Evolutionary conservation across 768 basidiomycete species (phyloP), one percentile per base, ranked within the genome.

Genomic region (Pleurotus pulmonarius): DNA sequence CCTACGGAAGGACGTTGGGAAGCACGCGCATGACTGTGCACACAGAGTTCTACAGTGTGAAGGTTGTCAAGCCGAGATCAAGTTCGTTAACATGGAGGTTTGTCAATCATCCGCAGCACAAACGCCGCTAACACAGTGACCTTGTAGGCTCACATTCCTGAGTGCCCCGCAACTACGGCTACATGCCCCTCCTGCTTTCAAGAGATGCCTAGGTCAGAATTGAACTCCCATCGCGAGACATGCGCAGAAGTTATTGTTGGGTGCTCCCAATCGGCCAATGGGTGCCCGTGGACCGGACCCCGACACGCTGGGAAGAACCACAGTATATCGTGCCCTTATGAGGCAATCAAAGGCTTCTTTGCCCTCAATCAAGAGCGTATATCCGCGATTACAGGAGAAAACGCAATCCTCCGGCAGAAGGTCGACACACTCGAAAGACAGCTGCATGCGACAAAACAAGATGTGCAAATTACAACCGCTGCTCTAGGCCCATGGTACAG

Each of bases 401-500:
- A 93, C 63, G 70, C 78, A 15, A 56, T 83, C 7, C 76, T 94
- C 15, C 80, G 82, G 24, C 76, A 79, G 59, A 78, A 79, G 29
- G 71, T 90, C 7, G 79, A 82, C 11, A 74, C 76, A 0, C 69
- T 90, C 18, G 89, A 92, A 64, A 76, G 76, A 13, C 69, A 77
- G 2, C 64, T 87, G 20, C 75, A 78, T 26, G 67, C 68, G 4
- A 71, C 84, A 64, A 76, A 75, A 49, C 76, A 73, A 39, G 90
- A 94, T 59, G 73, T 91, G 65, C 72, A 74, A 8, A 69, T 70
- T 6, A 74, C 83, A 29, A 82, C 79, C 64, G 69, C 63, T n/a
- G 81, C 79, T 4, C 67, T 94, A 13, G 88, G 88, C 0, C 90
- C 85, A 0, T 87, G 86, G 86, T 83, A 76, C 63, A 66, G 71